Base-by-base conservation (phyloP, 192 early-diverging fungal species). In the Coemansia sp. region DNA sequence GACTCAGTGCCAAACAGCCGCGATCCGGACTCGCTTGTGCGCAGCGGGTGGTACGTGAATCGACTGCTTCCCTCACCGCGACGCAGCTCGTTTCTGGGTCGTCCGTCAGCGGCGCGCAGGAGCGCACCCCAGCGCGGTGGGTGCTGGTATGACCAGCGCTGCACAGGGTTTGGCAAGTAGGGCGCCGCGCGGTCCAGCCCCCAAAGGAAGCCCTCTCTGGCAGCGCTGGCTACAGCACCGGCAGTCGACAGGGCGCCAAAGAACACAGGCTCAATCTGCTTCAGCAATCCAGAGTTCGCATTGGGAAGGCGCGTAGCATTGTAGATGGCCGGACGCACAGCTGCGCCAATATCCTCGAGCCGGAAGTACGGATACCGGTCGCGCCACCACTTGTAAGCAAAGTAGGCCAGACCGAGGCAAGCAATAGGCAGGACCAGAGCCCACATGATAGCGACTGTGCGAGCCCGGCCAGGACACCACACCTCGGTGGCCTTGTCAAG, bases 401-500 rank as follows among this genome's bases (percentile, higher is more conserved):
- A 10, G 40, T 77, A 82, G 1, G 80, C 80, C 33, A 77, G 59
- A 1, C 45, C 62, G 33, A 76, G 48, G 48, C 76, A 74, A 13
- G 70, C 33, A 10, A 73, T 43, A 4, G 79, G 78, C 43, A 84
- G 56, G 9, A 70, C 34, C 0, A 84, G 45, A 11, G 79, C 53
- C 75, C 74, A 81, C 43, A 77, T 34, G 10, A 84, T 61, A 17
- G 83, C 71, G 7, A 84, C 55, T 0, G 56, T 32, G 32, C 75
- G 67, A n/a, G 83, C 83, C 22, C 74, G 80, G 15, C 88, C 90
- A 19, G 88, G 90, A 19, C 90, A 91, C 71, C 85, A 87, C 19
- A 85, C 84, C 65, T 92, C 76, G 15, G 74, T 75, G 9, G 83
- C 70, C 9, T 65, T 72, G 35, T 78, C 76, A 17, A 89, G 74